Evolutionary conservation across 148 eudicot genomes (phyloP).

Genomic region (Polygonum maritimum): DNA sequence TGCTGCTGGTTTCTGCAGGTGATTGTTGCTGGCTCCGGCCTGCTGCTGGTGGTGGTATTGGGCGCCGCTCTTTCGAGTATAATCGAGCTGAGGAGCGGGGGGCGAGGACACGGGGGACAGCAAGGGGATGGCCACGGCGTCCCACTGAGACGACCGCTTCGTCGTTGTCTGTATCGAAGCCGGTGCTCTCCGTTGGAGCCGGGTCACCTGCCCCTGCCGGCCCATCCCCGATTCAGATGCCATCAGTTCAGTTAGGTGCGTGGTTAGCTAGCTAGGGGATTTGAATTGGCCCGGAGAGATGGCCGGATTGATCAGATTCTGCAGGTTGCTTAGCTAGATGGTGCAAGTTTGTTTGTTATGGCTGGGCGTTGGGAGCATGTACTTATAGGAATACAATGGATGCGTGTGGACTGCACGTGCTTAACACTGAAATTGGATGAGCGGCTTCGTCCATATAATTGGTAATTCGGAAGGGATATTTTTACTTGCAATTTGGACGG

Average conservation of each 20-base stretch:
- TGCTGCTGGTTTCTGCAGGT: neutral
- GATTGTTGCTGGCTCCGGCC: neutral
- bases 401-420: too few relatives aligned
- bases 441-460: too few relatives aligned
- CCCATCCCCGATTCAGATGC: slow-evolving; percentile 6
- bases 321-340: neutral
- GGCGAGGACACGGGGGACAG: slow-evolving; percentile 32
- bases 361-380: too few relatives aligned
- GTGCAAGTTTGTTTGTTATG: too few relatives aligned
- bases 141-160: slow-evolving; percentile 24
- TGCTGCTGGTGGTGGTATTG: neutral
- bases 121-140: slow-evolving; percentile 26
- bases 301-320: neutral
- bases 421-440: too few relatives aligned
- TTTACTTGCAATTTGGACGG: too few relatives aligned
- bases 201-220: slow-evolving; percentile 17
- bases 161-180: slow-evolving; percentile 27
- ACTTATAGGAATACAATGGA: too few relatives aligned
- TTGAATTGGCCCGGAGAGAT: too few relatives aligned
- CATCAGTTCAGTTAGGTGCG: neutral
- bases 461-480: too few relatives aligned
- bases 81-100: neutral
- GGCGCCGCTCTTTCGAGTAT: neutral
- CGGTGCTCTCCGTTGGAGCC: slow-evolving; percentile 36
- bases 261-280: neutral